Base-by-base conservation (phyloP, 2,329 filamentous ascomycete genomes). In the Emericellopsis cladophorae region DNA sequence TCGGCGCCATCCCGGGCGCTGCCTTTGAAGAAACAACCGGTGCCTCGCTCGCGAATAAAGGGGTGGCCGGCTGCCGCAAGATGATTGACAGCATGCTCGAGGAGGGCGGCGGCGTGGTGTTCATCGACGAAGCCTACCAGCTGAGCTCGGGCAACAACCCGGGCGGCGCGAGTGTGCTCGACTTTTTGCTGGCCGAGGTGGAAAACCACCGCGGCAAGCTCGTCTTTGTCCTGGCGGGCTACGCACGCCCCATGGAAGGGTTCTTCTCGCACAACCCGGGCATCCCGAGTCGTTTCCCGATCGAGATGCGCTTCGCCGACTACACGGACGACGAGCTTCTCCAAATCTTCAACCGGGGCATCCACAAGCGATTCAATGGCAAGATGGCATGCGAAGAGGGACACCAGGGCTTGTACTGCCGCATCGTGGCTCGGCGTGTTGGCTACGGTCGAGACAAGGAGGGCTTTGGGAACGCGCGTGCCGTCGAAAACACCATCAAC, bases 81-180 rank as follows among this genome's bases (percentile, higher is more conserved):
- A 56, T 78, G 0, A 16, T 65, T 0, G 55, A 64, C 1, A 38
- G 51, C 0, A 65, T 89, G 31, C 51, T 76, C 4, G 63, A 76
- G 23, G 47, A 57, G 1, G 77, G 74, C 0, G 84, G 83, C 0
- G 84, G 84, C 0, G 79, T 79, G 0, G 51, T 86, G 2, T 89
- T 90, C 51, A 80, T 90, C 18, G 84, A 90, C 44, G 84, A 90
- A 54, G 82, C 84, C 0, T 88, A 90, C 50, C 83, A 89, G 46
- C 64, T 90, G 0, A 68, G 75, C 0, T 74, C 73, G 1, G 71
- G 71, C 0, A 72, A 74, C 42, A 81, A 61, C 18, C 49, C 54
- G 3, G 73, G 72, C 0, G 82, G 83, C 0, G 63, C 59, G 1
- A 68, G 70, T 0, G 80, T 87, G 0, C 61, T 90, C 0, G 82